Base-by-base conservation (phyloP, 352 stramenopile species). In the Phytophthora cryptogea region DNA sequence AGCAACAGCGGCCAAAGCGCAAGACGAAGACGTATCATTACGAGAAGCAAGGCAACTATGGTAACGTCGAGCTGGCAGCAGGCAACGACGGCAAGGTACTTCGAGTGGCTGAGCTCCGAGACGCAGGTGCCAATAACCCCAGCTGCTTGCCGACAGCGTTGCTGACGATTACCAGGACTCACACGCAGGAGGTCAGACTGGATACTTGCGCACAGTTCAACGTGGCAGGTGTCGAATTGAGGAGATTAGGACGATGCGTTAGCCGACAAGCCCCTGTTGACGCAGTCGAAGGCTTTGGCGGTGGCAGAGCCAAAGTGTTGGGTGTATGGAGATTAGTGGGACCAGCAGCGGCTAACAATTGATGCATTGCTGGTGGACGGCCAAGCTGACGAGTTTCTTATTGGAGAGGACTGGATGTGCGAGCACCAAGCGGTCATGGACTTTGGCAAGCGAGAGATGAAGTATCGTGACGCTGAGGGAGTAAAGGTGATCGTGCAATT, bases 291-390 rank as follows among this genome's bases (percentile, higher is more conserved):
- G 53, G 53, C 3, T 61, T 61, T 7, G 53, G 42, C 0, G 55
- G 55, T 1, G 55, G 37, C 4, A n/a, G n/a, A 8, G 9, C 1
- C 1, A 7, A 13, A 23, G 55, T 63, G 1, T 8, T 63, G 0
- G 55, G 45, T 0, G 54, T 56, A 0, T 56, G 37, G 55, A 3
- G n/a, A 5, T 51, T 63, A 14, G 4, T n/a, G 0, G 55, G 55
- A 2, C 30, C 46, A 56, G 8, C 46, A 56, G 20, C 13, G 26
- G 1, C 14, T 63, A 0, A 8, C 16, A 0, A 23, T 56, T 0
- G 14, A 63, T 8, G 55, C 37, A 1, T 17, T 63, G 8, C 1
- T 63, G 8, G 55, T 56, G 6, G 46, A 56, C 10, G 46, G 37
- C 1, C 55, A 56, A 10, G 16, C 5, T 8, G 36, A 42, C 4